Conservation (phyloP, 2,329 filamentous ascomycete species). For the Hypoxylon sp. region DNA sequence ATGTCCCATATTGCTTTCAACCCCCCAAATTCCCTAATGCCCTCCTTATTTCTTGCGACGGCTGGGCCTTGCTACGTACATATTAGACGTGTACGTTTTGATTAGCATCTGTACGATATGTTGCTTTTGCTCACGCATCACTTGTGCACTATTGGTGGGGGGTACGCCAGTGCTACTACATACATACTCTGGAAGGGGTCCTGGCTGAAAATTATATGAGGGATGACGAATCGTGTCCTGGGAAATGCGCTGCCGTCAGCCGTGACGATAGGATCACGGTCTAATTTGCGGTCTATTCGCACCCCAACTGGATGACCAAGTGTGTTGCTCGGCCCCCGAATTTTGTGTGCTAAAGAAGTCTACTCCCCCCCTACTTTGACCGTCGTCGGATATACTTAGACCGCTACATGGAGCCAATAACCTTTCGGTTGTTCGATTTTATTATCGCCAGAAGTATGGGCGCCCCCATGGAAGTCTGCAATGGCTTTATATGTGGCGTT, state of each 20-base stretch:
- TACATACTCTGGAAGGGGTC: not conserved
- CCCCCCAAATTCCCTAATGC: not conserved
- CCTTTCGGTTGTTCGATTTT: not conserved
- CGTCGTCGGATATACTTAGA: not conserved
- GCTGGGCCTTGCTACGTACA: not conserved
- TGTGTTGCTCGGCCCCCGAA: not conserved
- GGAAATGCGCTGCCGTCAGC: not conserved
- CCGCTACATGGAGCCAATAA: slow-evolving; percentile 7
- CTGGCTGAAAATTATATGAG: not conserved
- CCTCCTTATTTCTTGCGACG: not conserved
- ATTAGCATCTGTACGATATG: slow-evolving; percentile 10
- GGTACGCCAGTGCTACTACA: not conserved
- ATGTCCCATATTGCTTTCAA: not conserved
- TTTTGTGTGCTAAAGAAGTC: not conserved
- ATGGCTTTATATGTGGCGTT: not conserved
- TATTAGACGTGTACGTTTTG: not conserved
- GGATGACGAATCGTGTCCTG: not conserved
- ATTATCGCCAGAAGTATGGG: not conserved
- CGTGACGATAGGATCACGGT: slow-evolving; percentile 2
- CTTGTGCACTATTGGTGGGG: slow-evolving; percentile 9
- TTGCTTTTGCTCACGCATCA: slow-evolving; percentile 13
- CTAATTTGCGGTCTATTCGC: not conserved
- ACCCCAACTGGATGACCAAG: not conserved
- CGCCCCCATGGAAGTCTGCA: not conserved
- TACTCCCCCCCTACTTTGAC: not conserved